phyloP scores from a whole-genome alignment of 164 flowering plant species.

The Nelumbo lutea region DNA sequence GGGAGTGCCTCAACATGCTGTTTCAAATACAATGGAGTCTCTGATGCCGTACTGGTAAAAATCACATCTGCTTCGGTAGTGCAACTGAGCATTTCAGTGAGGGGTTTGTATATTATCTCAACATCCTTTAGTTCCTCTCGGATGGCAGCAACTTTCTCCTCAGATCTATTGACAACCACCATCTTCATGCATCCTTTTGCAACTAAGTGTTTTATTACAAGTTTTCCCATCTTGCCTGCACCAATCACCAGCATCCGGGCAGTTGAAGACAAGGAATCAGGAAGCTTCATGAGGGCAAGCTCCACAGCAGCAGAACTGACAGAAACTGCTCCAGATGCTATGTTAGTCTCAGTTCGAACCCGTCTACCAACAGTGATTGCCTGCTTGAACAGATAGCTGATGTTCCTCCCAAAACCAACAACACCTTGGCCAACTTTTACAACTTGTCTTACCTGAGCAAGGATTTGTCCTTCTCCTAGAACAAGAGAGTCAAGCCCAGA shows the following conservation, averaged over 20 bases:
- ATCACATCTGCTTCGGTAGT: slow-evolving; percentile 87
- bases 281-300: slow-evolving; percentile 87
- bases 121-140: slow-evolving; percentile 67
- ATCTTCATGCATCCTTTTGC: slow-evolving; percentile 89
- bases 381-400: slow-evolving; percentile 84
- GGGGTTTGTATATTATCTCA: slow-evolving; percentile 82
- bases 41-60: slow-evolving; percentile 97
- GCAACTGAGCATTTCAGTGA: slow-evolving; percentile 62
- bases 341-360: slow-evolving; percentile 85
- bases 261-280: slow-evolving; percentile 48
- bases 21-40: slow-evolving; percentile 65
- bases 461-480: slow-evolving; percentile 95
- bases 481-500: slow-evolving; percentile 97
- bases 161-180: slow-evolving; percentile 84
- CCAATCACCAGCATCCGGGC: slow-evolving; percentile 85
- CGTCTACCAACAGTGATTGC: slow-evolving; percentile 94
- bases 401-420: slow-evolving; percentile 79
- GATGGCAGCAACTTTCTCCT: slow-evolving; percentile 76
- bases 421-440: slow-evolving; percentile 88
- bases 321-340: slow-evolving; percentile 93
- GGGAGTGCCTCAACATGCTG: slow-evolving; percentile 62
- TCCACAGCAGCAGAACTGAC: slow-evolving; percentile 99
- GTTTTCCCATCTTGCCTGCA: slow-evolving; percentile 99
- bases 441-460: slow-evolving; percentile 95
- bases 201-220: slow-evolving; percentile 92